phyloP scores from a whole-genome alignment of 148 eudicot species.

The Linanthus parryae region DNA sequence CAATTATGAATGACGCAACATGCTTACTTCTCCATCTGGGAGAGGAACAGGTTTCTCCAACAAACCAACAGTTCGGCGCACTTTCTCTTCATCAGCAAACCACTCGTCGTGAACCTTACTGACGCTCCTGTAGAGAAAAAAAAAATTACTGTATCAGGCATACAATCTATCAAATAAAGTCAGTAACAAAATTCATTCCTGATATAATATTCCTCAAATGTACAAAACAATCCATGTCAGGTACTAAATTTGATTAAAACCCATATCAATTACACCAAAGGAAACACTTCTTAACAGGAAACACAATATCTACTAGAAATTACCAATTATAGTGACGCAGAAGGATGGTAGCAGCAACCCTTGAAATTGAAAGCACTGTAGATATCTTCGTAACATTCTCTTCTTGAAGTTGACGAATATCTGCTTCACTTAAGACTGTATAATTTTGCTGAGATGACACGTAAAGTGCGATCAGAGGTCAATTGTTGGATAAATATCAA shows the following conservation, averaged over 20 bases:
- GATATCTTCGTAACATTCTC: constrained; percentile 52
- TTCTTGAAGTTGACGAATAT: constrained; percentile 57
- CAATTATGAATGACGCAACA: not conserved
- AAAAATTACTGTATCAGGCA: not conserved
- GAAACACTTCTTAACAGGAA: not conserved
- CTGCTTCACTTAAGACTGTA: constrained; percentile 59
- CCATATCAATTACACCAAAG: not conserved
- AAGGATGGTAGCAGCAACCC: constrained; percentile 58
- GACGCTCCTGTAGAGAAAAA: constrained; percentile 54
- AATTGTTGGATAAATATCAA: not conserved
- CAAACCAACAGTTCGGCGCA: constrained; percentile 67
- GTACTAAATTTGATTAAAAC: not conserved
- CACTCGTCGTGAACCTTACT: constrained; percentile 86
- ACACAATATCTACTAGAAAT: constrained; percentile 1
- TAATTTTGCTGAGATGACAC: constrained; percentile 38
- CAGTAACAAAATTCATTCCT: not conserved
- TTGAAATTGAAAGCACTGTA: constrained; percentile 67
- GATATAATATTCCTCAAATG: too few relatives aligned
- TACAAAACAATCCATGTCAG: not conserved
- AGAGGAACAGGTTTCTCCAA: constrained; percentile 43
- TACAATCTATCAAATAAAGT: not conserved
- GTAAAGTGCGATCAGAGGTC: not conserved
- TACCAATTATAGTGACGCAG: constrained; percentile 80
- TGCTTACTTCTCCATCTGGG: constrained; percentile 47
- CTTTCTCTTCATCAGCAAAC: constrained; percentile 88